A percentile compares a stretch with the other conserved stretches of the same genome.
These are phyloP conservation scores for Madurella mycetomatis DNA, from an alignment of 2,329 filamentous ascomycete genomes.

Conservation along the genomic window DNA sequence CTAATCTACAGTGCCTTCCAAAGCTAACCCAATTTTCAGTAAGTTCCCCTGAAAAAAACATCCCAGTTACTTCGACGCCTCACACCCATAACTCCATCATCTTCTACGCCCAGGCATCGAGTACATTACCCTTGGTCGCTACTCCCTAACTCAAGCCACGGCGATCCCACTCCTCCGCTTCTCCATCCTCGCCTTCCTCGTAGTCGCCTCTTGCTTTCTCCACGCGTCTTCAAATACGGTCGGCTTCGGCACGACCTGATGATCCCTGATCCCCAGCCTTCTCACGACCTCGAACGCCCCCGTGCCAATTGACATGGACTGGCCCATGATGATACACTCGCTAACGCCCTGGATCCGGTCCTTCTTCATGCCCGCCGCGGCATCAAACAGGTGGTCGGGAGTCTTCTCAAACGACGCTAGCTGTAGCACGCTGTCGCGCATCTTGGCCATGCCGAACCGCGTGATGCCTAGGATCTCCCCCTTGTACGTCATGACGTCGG, in stretches of 20 bases:
- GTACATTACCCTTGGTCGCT: background rate
- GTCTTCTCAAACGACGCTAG: conserved; percentile 97
- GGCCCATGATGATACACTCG: conserved; percentile 98
- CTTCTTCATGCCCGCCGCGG: conserved; percentile 84
- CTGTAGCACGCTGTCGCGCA: conserved; percentile 90
- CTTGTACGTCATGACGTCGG: conserved; percentile 99
- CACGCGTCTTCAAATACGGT: conserved; percentile 70
- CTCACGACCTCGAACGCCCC: conserved; percentile 88
- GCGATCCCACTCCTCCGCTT: conserved; percentile 15
- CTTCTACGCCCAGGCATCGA: background rate
- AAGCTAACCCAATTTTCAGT: background rate
- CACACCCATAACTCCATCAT: background rate
- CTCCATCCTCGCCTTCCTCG: conserved; percentile 16
- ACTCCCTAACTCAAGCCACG: background rate
- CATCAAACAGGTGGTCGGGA: conserved; percentile 93
- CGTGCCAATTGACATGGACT: conserved; percentile 87
- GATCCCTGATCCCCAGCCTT: conserved; percentile 61
- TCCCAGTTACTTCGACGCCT: background rate
- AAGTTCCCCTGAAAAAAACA: background rate
- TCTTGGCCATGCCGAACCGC: conserved; percentile 91
- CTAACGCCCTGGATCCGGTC: conserved; percentile 90
- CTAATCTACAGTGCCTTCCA: too few relatives aligned
- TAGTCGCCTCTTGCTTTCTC: conserved; percentile 34
- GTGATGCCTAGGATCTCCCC: conserved; percentile 96
- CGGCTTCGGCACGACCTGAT: conserved; percentile 53